Evolutionary conservation across 2,329 filamentous ascomycete species (phyloP), one percentile per base, ranked within the genome.

Genomic region (Pochonia chlamydosporia): DNA sequence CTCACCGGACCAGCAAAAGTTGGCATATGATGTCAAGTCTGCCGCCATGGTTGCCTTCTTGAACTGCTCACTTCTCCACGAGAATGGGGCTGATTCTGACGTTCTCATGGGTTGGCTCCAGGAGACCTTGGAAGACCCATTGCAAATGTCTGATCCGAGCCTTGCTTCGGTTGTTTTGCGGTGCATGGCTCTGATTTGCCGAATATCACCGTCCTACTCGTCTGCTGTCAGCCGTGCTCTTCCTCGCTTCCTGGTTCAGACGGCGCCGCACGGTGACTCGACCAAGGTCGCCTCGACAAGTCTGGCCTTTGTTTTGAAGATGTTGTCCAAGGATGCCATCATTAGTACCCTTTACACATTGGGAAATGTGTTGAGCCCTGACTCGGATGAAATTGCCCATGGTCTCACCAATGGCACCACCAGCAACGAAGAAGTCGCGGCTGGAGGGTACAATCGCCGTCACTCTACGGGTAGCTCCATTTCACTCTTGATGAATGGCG

Each of bases 271-370:
- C 47, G 78, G 81, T 14, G 72, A 79, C 24, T 88, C 83, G 11
- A 84, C 93, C 37, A 76, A 75, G 2, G 77, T 92, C 28, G 92
- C 92, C 24, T 89, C 91, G n/a, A 82, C 83, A 54, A 93, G 87
- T 56, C 73, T 99, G 28, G 90, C 91, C 2, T 85, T 84, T 54
- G 82, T 95, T 16, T 72, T 99, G 47, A 85, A 84, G 55, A 76
- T 85, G 58, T 76, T 97, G 11, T 95, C 93, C 2, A 87, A 95
- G 57, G 93, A 99, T 70, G 85, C 90, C 30, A 80, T 96, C 30
- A 97, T 99, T 55, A 95, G 91, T 5, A 97, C 91, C 1, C 73
- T 99, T 9, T 99, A 99, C 67, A 93, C 90, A 1, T 76, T 99
- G n/a, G 93, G 93, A 18, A 99, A 99, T 62, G 86, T 96, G 4